Evolutionary conservation across 2,329 filamentous ascomycete genomes (phyloP).

Genomic region (Trichoderma sp.): DNA sequence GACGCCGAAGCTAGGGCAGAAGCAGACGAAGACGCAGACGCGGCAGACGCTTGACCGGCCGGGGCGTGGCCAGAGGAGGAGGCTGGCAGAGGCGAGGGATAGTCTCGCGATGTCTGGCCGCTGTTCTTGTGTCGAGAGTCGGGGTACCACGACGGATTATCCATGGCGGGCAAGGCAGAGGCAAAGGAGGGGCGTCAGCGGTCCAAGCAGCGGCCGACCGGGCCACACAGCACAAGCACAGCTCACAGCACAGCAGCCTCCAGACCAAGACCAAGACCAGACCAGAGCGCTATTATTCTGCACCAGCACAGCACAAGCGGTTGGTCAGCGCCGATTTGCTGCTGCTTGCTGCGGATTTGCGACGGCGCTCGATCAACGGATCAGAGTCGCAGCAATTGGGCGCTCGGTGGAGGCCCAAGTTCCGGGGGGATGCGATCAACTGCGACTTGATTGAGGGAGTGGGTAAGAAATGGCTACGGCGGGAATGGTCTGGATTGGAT

Average conservation of each 20-base stretch:
- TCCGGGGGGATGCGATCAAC: slow-evolving; percentile 10
- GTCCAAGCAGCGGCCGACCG: slow-evolving; percentile 1
- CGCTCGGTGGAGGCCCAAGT: slow-evolving; percentile 15
- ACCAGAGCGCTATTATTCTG: neutral
- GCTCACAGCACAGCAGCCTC: neutral
- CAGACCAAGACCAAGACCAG: neutral
- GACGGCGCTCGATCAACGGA: neutral
- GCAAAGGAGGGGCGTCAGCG: slow-evolving; percentile 21
- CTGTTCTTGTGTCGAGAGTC: slow-evolving; percentile 58
- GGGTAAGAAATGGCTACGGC: slow-evolving; percentile 6
- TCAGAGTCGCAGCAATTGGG: neutral
- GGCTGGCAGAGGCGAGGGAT: slow-evolving; percentile 31
- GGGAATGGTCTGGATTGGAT: neutral
- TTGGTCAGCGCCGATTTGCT: neutral
- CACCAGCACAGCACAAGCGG: neutral
- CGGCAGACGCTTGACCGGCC: neutral
- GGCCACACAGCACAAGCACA: neutral
- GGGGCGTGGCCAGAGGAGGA: neutral
- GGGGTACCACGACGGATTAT: slow-evolving; percentile 61
- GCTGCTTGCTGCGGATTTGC: neutral
- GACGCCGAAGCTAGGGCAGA: neutral
- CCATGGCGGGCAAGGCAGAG: slow-evolving; percentile 39
- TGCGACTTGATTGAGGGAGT: neutral
- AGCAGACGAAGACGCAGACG: slow-evolving; percentile 39
- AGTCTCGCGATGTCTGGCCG: slow-evolving; percentile 45